Conservation (phyloP, 2,329 filamentous ascomycete species). For the Talaromyces amestolkiae region DNA sequence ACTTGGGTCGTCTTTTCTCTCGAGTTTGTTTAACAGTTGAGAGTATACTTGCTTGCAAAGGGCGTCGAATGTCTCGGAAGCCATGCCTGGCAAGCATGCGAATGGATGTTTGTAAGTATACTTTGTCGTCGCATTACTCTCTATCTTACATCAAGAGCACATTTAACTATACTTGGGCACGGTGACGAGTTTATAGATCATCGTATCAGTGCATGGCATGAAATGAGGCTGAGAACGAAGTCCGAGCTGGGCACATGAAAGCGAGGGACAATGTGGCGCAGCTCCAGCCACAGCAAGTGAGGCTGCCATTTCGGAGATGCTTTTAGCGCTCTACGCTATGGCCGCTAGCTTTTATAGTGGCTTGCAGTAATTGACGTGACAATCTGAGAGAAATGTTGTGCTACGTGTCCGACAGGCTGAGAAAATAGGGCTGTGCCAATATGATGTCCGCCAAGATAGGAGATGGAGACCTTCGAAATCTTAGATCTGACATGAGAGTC, state of each 20-base stretch:
- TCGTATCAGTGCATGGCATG: background rate
- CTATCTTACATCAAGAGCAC: no score
- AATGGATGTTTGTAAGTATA: background rate
- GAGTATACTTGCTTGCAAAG: constrained; percentile 10
- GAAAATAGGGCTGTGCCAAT: background rate
- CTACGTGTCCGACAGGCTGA: background rate
- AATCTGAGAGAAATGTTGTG: background rate
- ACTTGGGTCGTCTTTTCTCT: constrained; percentile 15
- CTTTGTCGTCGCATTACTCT: background rate
- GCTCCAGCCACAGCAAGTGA: background rate
- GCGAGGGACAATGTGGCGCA: background rate
- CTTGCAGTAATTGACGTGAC: background rate
- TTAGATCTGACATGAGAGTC: no score
- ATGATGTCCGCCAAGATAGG: background rate
- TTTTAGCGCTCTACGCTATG: background rate
- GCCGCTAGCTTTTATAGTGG: background rate
- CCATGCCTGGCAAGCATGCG: constrained; percentile 3
- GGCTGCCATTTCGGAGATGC: background rate
- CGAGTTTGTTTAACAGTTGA: constrained; percentile 12
- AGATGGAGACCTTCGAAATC: no score
- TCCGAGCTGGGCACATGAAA: background rate
- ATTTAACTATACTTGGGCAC: background rate
- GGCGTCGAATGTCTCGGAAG: constrained; percentile 14
- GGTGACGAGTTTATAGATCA: background rate
- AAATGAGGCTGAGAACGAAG: constrained; percentile 3